These are phyloP conservation scores for Russula emetica DNA, from an alignment of 768 basidiomycete genomes.

Conservation along the genomic window DNA sequence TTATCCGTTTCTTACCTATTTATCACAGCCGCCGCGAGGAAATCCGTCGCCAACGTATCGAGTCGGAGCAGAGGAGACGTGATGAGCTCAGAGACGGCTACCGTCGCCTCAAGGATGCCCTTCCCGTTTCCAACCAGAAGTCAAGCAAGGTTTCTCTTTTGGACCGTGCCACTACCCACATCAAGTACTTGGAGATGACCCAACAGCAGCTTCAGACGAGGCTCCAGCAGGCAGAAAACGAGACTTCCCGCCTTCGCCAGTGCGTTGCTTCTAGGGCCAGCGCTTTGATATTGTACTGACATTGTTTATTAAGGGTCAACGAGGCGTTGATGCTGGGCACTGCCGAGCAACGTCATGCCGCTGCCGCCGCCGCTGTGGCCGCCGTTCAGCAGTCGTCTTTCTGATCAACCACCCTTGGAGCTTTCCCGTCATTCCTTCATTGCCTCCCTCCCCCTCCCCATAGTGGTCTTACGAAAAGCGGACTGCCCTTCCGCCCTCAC, in stretches of 20 bases:
- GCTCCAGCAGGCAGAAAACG: constrained; percentile 72
- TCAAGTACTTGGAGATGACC: constrained; percentile 81
- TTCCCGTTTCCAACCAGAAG: constrained; percentile 89
- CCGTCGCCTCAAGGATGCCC: constrained; percentile 82
- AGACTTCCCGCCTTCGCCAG: constrained; percentile 74
- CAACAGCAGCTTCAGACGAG: constrained; percentile 70
- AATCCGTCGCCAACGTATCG: constrained; percentile 87
- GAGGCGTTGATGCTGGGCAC: constrained; percentile 86
- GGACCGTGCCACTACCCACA: constrained; percentile 83
- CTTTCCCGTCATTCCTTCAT: background rate
- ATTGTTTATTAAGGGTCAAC: constrained; percentile 51
- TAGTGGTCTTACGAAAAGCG: constrained; percentile 30
- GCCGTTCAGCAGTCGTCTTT: constrained; percentile 45
- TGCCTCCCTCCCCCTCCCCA: background rate
- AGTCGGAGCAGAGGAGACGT: constrained; percentile 87
- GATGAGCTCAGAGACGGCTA: constrained; percentile 94
- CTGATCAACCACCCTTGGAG: constrained; percentile 36
- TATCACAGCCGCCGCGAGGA: constrained; percentile 72
- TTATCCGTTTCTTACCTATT: constrained; percentile 8
- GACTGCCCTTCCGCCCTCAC: constrained; percentile 20
- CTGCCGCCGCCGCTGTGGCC: constrained; percentile 52
- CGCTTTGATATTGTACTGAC: constrained; percentile 13
- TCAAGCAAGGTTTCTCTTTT: constrained; percentile 88
- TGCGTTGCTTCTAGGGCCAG: constrained; percentile 30
- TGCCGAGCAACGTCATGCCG: constrained; percentile 65